Percentiles rank a stretch among this genome's conserved stretches.
Evolutionary conservation across 2,329 filamentous ascomycete species (phyloP).

Genomic region (Sclerotinia borealis): DNA sequence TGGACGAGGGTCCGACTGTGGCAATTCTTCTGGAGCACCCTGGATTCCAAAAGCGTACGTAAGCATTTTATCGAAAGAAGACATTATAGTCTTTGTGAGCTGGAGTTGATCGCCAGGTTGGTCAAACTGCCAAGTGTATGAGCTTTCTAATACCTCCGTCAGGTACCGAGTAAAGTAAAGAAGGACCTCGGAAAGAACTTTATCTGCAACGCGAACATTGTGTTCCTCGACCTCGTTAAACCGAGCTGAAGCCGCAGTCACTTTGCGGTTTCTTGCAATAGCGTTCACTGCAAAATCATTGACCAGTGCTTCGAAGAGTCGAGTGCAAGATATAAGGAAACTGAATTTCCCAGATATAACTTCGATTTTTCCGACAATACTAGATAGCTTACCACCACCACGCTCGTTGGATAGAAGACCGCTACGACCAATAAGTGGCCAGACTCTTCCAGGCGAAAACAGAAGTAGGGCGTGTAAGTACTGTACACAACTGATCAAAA

Average conservation of each 20-base stretch:
- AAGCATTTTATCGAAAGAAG: conserved; percentile 65
- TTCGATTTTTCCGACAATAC: conserved; percentile 77
- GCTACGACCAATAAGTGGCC: conserved; percentile 82
- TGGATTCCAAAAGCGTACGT: conserved; percentile 70
- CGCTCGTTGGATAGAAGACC: conserved; percentile 72
- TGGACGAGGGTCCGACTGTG: neutral
- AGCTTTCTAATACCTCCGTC: conserved; percentile 80
- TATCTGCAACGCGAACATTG: conserved; percentile 70
- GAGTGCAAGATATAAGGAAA: conserved; percentile 67
- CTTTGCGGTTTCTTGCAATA: conserved; percentile 55
- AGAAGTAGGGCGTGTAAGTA: conserved; percentile 70
- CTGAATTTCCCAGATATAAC: conserved; percentile 69
- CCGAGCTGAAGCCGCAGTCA: conserved; percentile 42
- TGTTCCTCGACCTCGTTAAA: conserved; percentile 45
- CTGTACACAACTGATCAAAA: conserved; percentile 65
- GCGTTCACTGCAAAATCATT: conserved; percentile 67
- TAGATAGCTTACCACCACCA: conserved; percentile 65
- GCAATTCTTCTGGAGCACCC: conserved; percentile 44
- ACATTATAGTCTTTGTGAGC: conserved; percentile 62
- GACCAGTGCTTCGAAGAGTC: conserved; percentile 68
- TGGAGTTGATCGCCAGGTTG: conserved; percentile 60
- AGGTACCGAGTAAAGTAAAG: conserved; percentile 68
- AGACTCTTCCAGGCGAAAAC: conserved; percentile 74
- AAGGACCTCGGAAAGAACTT: conserved; percentile 65
- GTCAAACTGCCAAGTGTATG: conserved; percentile 77